Conservation (phyloP, 179 eudicot species). For the Camellia oleifera region DNA sequence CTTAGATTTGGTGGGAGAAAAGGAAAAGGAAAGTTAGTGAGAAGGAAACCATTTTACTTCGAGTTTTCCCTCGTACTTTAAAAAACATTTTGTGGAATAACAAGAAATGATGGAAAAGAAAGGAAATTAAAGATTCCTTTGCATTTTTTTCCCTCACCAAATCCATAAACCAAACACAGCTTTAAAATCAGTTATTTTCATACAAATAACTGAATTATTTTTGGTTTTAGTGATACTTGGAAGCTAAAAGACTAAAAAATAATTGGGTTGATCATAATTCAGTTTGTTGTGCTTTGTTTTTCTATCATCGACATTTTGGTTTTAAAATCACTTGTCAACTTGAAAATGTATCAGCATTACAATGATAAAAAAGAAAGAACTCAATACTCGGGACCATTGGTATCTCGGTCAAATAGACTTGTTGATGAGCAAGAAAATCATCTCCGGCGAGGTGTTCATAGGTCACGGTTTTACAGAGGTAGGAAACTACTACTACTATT, state of each 20-base stretch:
- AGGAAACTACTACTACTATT: slow-evolving; percentile 2
- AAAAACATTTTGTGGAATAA: too few relatives aligned
- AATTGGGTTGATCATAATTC: background rate
- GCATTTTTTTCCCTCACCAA: background rate
- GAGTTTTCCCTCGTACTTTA: too few relatives aligned
- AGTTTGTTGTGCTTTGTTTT: background rate
- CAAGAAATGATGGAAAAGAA: too few relatives aligned
- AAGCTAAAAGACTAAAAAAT: too few relatives aligned
- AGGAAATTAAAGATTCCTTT: background rate
- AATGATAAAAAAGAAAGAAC: slow-evolving; percentile 40
- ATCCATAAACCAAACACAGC: background rate
- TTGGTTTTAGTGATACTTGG: too few relatives aligned
- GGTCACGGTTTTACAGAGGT: slow-evolving; percentile 71
- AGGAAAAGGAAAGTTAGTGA: background rate
- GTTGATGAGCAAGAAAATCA: slow-evolving; percentile 52
- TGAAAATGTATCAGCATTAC: slow-evolving; percentile 21
- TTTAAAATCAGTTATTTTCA: background rate
- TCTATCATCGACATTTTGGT: background rate
- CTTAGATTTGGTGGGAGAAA: background rate
- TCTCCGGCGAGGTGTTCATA: slow-evolving; percentile 41
- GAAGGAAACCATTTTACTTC: background rate
- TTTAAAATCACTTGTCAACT: too few relatives aligned
- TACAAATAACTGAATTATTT: background rate
- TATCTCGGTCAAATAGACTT: slow-evolving; percentile 34
- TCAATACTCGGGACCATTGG: slow-evolving; percentile 54